Evolutionary conservation across 1,284 basidiomycete species (phyloP), one percentile per base, ranked within the genome.

Genomic region (Sparassis latifolia): DNA sequence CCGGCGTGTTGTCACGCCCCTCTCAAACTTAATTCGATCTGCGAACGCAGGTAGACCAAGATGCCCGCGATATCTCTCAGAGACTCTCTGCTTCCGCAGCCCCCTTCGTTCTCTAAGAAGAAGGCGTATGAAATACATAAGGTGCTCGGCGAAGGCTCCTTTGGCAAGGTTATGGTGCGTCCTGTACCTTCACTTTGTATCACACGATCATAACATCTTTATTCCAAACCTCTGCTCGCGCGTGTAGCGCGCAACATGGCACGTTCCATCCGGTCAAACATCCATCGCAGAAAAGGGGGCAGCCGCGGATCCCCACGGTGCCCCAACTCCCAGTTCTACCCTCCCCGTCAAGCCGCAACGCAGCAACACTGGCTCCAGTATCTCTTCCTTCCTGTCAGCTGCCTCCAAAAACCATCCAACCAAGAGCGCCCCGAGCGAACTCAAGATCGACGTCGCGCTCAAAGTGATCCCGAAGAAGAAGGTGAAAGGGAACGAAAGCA

Each of bases 391-490:
- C n/a, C 55, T 55, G 42, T 51, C 48, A 47, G 43, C 53, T 29
- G 41, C 43, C 20, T 56, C 56, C 48, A 27, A 27, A 6, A 37
- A 41, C 9, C 45, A 52, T 31, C 40, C 39, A 28, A 37, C 35
- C 20, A 30, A 37, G 45, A 59, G 62, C 7, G 40, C 7, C 10
- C 5, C 40, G 7, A 50, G 48, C 27, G 59, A 52, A 3, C 61
- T 78, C 49, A 76, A 71, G 44, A 80, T 86, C 60, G 86, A 92
- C 3, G 91, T 95, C 2, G 92, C 92, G 12, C 69, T 94, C 47
- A 94, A 93, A 70, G 80, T 93, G 54, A 94, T 96, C 46, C 77
- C 87, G 7, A 94, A 94, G 77, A 93, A 94, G 70, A 89, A 89
- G 61, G 89, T 95, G 56, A 93, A 90, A 67, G 91, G 87, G 9